These are phyloP conservation scores for Ascosphaera apis DNA, from an alignment of 2,329 filamentous ascomycete species.

Conservation along the genomic window DNA sequence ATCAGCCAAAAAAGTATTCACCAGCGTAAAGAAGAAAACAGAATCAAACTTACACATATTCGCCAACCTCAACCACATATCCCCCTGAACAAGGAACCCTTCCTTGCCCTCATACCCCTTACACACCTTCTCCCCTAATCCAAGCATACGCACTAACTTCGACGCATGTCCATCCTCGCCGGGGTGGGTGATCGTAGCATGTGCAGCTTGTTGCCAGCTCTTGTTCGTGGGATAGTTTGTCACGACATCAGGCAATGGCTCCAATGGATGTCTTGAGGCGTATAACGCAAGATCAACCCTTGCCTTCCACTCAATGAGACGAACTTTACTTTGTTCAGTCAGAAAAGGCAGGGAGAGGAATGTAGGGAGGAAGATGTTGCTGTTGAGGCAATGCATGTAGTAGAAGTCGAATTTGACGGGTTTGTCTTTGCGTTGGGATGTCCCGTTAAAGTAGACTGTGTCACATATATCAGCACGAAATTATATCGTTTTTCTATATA, in stretches of 20 bases:
- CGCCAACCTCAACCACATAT: conserved; percentile 23
- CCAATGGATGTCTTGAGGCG: conserved; percentile 40
- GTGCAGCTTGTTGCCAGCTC: conserved; percentile 22
- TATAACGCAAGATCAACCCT: conserved; percentile 54
- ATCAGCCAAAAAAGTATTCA: conserved; percentile 1
- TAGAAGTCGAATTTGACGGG: conserved; percentile 63
- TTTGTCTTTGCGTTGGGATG: conserved; percentile 41
- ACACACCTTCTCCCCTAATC: conserved; percentile 34
- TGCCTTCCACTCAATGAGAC: conserved; percentile 63
- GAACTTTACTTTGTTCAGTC: conserved; percentile 34
- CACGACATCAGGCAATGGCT: conserved; percentile 37
- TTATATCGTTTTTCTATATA: not conserved
- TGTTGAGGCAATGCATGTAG: conserved; percentile 55
- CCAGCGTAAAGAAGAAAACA: not conserved
- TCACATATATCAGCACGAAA: not conserved
- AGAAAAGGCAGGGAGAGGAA: conserved; percentile 42
- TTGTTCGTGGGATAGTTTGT: conserved; percentile 32
- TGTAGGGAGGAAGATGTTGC: conserved; percentile 46
- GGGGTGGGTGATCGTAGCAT: conserved; percentile 22
- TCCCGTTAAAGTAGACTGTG: conserved; percentile 31
- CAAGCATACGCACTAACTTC: conserved; percentile 51
- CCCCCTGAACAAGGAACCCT: conserved; percentile 16
- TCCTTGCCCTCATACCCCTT: conserved; percentile 13
- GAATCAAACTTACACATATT: conserved; percentile 18
- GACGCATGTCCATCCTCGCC: conserved; percentile 59